These are phyloP conservation scores for Silene vulgaris DNA, from an alignment of 179 eudicot genomes.

Conservation along the genomic window DNA sequence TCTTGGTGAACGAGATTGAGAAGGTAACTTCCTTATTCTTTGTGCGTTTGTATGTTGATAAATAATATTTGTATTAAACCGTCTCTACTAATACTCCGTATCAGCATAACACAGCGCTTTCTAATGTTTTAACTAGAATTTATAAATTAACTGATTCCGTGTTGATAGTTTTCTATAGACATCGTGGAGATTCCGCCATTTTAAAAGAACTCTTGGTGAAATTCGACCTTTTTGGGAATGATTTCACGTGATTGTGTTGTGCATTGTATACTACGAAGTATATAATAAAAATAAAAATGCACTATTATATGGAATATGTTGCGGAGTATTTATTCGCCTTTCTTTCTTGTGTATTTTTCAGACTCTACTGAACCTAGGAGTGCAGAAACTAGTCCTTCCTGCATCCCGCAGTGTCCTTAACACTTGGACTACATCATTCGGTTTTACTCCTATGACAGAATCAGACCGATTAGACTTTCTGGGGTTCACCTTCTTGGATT, in stretches of 20 bases:
- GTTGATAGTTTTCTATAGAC: background rate
- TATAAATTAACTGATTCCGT: background rate
- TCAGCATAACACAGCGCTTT: background rate
- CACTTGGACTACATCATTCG: conserved; percentile 76
- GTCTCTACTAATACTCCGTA: background rate
- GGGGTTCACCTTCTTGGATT: conserved; percentile 62
- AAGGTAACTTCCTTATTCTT: conserved; percentile 44
- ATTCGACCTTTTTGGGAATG: background rate
- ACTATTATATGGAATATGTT: background rate
- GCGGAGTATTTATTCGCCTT: background rate
- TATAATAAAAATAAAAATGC: background rate
- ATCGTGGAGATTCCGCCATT: background rate
- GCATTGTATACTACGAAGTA: too few species aligned
- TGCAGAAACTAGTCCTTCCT: conserved; percentile 76
- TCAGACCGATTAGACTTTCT: conserved; percentile 54
- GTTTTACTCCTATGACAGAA: conserved; percentile 50
- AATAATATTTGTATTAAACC: background rate
- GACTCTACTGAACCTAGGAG: conserved; percentile 61
- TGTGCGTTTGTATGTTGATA: background rate
- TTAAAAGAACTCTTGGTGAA: too few species aligned
- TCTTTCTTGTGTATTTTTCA: conserved; percentile 26
- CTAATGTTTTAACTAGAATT: background rate
- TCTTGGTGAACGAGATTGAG: conserved; percentile 74
- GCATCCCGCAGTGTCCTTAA: conserved; percentile 55
- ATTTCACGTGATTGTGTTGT: background rate